Conservation (phyloP, 1,284 basidiomycete genomes). For the Ustilago curta region DNA sequence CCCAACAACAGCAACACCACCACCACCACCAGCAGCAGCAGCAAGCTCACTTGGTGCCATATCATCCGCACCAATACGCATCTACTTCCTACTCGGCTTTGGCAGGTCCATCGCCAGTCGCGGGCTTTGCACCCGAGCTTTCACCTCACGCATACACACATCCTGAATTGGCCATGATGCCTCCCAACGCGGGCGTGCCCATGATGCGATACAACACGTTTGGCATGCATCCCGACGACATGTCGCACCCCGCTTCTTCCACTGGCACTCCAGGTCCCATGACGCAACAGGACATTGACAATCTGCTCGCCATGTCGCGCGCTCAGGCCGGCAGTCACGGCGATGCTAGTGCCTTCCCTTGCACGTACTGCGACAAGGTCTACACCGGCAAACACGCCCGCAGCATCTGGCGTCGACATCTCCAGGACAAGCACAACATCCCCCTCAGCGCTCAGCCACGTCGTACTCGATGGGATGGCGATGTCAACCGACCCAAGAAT, state of each 20-base stretch:
- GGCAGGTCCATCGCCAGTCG: slow-evolving; percentile 16
- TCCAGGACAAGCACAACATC: slow-evolving; percentile 74
- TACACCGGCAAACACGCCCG: slow-evolving; percentile 74
- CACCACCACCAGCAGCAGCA: slow-evolving; percentile 25
- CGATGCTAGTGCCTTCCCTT: slow-evolving; percentile 67
- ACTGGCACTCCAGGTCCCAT: slow-evolving; percentile 32
- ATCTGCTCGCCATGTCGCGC: slow-evolving; percentile 60
- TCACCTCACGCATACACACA: slow-evolving; percentile 26
- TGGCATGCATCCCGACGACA: slow-evolving; percentile 28
- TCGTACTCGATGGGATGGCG: slow-evolving; percentile 74
- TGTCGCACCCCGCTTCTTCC: slow-evolving; percentile 34
- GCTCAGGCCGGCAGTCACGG: slow-evolving; percentile 53
- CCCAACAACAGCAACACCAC: slow-evolving; percentile 5
- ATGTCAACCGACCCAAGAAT: slow-evolving; percentile 72
- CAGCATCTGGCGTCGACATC: slow-evolving; percentile 73
- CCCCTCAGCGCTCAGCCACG: slow-evolving; percentile 72
- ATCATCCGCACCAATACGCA: slow-evolving; percentile 25
- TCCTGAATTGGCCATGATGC: slow-evolving; percentile 33
- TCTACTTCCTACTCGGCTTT: slow-evolving; percentile 35
- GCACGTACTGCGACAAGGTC: slow-evolving; percentile 71
- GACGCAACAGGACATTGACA: slow-evolving; percentile 57
- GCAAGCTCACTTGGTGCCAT: slow-evolving; percentile 20
- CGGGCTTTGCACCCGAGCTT: slow-evolving; percentile 21
- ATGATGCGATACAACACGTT: slow-evolving; percentile 50
- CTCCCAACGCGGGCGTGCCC: slow-evolving; percentile 14